These are phyloP conservation scores for Backusella sp. DNA, from an alignment of 192 early-diverging fungal species.

Conservation along the genomic window DNA sequence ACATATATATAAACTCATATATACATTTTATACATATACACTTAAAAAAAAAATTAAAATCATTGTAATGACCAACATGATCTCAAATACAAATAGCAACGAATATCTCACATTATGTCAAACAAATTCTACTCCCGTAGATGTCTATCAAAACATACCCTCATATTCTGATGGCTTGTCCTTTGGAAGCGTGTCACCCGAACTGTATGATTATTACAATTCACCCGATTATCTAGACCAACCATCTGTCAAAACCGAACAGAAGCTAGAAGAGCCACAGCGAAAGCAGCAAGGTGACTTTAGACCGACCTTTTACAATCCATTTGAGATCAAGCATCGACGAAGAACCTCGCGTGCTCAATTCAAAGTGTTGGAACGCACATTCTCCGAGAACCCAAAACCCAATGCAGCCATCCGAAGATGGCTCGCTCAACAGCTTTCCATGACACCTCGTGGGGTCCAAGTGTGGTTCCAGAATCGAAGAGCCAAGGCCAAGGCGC, in stretches of 20 bases:
- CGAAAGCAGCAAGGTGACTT: constrained; percentile 43
- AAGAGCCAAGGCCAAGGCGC: constrained; percentile 81
- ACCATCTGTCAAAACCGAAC: neutral
- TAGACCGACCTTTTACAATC: constrained; percentile 75
- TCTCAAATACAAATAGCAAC: constrained; percentile 1
- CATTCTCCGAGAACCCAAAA: constrained; percentile 61
- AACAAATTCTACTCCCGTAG: neutral
- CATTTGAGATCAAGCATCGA: constrained; percentile 72
- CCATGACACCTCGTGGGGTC: constrained; percentile 67
- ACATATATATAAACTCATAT: neutral
- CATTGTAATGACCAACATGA: constrained; percentile 4
- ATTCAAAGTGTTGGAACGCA: constrained; percentile 66
- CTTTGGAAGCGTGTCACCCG: neutral
- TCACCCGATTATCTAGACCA: constrained; percentile 6
- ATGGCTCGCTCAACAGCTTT: constrained; percentile 60
- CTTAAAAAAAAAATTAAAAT: neutral
- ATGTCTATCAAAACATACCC: constrained; percentile 5
- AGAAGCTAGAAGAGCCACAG: neutral
- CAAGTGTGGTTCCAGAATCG: constrained; percentile 92
- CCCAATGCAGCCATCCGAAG: constrained; percentile 63
- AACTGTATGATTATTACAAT: constrained; percentile 3
- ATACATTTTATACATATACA: neutral
- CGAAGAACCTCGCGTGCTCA: constrained; percentile 73
- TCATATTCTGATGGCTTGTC: neutral
- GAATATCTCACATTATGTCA: constrained; percentile 16